phyloP scores from a whole-genome alignment of 108 stramenopile genomes.

The Skeletonema marinoi region DNA sequence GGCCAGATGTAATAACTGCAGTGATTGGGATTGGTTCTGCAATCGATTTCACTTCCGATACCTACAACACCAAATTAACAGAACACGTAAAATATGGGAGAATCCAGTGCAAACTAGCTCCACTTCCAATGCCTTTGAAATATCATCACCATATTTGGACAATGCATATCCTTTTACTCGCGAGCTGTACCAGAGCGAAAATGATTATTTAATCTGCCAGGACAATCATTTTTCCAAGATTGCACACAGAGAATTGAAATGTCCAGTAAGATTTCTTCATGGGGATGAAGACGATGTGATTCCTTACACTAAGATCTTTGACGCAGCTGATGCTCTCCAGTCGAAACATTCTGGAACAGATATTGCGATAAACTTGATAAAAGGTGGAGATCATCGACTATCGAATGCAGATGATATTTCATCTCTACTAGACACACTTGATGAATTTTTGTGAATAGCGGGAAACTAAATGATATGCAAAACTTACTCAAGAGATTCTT shows the following conservation, averaged over 20 bases:
- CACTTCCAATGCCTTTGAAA: neutral
- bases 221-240: neutral
- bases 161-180: neutral
- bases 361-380: neutral
- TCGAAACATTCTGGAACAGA: neutral
- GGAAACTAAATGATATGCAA: neutral
- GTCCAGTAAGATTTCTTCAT: neutral
- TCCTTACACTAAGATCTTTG: neutral
- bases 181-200: neutral
- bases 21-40: neutral
- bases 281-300: neutral
- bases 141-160: neutral
- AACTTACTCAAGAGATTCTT: neutral
- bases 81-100: neutral
- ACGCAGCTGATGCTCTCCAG: neutral
- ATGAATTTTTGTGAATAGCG: neutral
- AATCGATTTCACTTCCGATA: neutral
- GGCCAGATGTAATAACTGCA: neutral
- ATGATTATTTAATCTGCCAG: neutral
- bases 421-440: neutral
- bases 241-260: neutral
- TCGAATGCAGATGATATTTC: neutral
- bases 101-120: neutral
- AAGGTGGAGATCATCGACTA: neutral
- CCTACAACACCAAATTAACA: neutral